These are phyloP conservation scores for Nephelium lappaceum DNA, from an alignment of 345 rosid genomes.

Conservation along the genomic window DNA sequence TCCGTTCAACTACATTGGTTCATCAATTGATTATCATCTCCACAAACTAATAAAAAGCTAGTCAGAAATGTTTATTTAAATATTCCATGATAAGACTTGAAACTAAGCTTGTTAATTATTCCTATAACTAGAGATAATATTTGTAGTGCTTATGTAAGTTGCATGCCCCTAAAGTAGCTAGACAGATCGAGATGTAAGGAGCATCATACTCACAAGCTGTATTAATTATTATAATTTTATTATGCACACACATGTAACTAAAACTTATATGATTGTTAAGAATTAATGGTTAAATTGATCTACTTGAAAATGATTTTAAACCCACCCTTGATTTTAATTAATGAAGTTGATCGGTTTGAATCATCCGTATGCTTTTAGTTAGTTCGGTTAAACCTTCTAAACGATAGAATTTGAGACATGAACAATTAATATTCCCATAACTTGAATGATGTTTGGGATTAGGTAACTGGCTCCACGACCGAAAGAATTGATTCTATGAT, in stretches of 20 bases:
- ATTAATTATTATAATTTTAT: background rate
- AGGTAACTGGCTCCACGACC: background rate
- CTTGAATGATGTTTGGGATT: background rate
- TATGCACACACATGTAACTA: background rate
- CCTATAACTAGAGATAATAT: conserved; percentile 5
- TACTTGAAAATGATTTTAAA: too few species aligned
- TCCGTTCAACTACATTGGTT: conserved; percentile 5
- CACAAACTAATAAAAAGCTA: conserved; percentile 10
- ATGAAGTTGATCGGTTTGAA: too few species aligned
- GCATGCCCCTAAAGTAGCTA: conserved; percentile 4
- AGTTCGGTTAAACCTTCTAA: background rate
- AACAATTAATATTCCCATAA: background rate
- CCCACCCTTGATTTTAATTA: too few species aligned
- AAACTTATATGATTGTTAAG: too few species aligned
- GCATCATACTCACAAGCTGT: background rate
- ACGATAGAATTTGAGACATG: background rate
- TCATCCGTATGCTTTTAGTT: background rate
- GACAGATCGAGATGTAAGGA: background rate
- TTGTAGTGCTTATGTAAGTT: conserved; percentile 12
- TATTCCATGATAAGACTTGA: conserved; percentile 6
- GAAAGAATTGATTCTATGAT: background rate
- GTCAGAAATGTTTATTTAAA: background rate
- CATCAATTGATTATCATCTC: background rate
- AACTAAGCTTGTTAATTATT: background rate
- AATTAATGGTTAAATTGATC: too few species aligned